Conservation (phyloP, 2,329 filamentous ascomycete species). For the Dothideomycetidae sp. region DNA sequence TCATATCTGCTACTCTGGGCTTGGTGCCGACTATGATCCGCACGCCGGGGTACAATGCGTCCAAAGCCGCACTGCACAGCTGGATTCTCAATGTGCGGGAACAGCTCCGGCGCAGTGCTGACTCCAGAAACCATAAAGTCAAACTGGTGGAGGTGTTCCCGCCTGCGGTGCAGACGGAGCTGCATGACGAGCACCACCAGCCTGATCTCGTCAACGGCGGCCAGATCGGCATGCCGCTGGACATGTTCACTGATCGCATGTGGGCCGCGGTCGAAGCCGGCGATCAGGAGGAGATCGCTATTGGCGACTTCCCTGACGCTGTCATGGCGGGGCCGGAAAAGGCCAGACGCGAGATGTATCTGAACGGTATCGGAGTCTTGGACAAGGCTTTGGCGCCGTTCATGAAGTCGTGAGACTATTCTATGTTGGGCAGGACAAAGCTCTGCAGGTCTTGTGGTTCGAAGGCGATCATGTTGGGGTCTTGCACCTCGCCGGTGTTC, state of each 20-base stretch:
- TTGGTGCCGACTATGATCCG: slow-evolving; percentile 34
- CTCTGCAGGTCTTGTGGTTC: too few species aligned
- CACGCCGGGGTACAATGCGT: slow-evolving; percentile 39
- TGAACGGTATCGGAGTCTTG: not conserved
- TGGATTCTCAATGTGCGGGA: slow-evolving; percentile 37
- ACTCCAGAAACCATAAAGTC: slow-evolving; percentile 28
- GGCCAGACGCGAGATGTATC: not conserved
- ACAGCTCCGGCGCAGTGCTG: slow-evolving; percentile 31
- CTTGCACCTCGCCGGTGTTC: not conserved
- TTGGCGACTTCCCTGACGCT: slow-evolving; percentile 25
- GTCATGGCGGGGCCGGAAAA: not conserved
- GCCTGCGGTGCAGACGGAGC: slow-evolving; percentile 41
- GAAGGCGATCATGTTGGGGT: not conserved
- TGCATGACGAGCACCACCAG: slow-evolving; percentile 40
- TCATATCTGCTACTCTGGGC: slow-evolving; percentile 37
- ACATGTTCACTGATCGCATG: slow-evolving; percentile 35
- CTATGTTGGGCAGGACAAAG: too few species aligned
- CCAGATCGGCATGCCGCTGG: slow-evolving; percentile 39
- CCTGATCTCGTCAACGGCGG: slow-evolving; percentile 34
- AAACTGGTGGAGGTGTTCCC: slow-evolving; percentile 41
- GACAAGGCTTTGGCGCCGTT: not conserved
- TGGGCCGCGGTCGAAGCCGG: slow-evolving; percentile 29
- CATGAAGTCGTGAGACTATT: not conserved
- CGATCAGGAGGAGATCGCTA: slow-evolving; percentile 34
- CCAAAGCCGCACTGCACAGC: slow-evolving; percentile 41